A percentile compares a stretch with the other conserved stretches of the same genome.
phyloP scores from a whole-genome alignment of 2,329 filamentous ascomycete genomes.

The Hypoxylon rubiginosum region DNA sequence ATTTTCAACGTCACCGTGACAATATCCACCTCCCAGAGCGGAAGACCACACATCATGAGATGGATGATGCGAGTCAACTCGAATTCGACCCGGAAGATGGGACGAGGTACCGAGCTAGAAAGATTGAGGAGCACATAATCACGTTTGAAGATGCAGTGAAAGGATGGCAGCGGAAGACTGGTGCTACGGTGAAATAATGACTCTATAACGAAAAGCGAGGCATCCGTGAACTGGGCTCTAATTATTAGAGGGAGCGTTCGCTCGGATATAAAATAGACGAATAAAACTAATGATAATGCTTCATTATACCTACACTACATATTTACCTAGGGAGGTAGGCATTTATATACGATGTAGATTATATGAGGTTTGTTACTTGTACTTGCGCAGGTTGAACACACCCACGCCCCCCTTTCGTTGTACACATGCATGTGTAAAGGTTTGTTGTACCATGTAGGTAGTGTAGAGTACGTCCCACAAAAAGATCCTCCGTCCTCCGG shows the following conservation, averaged over 20 bases:
- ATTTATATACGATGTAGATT: background rate
- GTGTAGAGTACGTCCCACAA: background rate
- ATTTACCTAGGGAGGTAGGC: background rate
- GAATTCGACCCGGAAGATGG: constrained; percentile 45
- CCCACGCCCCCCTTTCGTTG: too few relatives aligned
- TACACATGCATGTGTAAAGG: too few relatives aligned
- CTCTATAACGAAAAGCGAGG: background rate
- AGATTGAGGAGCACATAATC: constrained; percentile 48
- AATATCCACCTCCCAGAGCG: constrained; percentile 51
- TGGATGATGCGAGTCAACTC: constrained; percentile 47
- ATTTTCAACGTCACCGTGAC: constrained; percentile 58
- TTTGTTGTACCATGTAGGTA: too few relatives aligned
- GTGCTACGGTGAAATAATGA: constrained; percentile 26
- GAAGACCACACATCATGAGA: constrained; percentile 44
- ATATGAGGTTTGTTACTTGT: too few relatives aligned
- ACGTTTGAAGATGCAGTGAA: constrained; percentile 46
- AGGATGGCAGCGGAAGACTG: constrained; percentile 43
- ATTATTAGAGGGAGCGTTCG: too few relatives aligned
- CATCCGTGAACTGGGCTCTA: background rate
- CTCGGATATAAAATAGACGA: background rate
- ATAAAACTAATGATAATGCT: background rate
- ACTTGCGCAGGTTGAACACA: too few relatives aligned
- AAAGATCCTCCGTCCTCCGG: background rate
- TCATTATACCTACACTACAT: background rate
- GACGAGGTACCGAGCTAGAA: constrained; percentile 46